Evolutionary conservation across 371 early-diverging fungal species (phyloP).

Genomic region (Mucor sp.): DNA sequence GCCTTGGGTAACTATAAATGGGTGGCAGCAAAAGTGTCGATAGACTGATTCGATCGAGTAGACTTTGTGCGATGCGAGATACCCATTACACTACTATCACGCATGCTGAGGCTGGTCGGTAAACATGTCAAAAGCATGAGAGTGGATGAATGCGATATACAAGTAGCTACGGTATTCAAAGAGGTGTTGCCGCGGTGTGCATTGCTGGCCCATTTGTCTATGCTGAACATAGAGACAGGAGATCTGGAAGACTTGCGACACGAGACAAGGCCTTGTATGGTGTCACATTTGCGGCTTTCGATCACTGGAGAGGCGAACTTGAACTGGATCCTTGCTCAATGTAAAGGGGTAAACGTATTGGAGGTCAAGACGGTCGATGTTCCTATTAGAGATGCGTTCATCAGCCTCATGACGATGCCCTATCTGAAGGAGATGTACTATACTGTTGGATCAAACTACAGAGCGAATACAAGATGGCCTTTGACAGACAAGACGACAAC

Average conservation of each 20-base stretch:
- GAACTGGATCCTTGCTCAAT: not conserved
- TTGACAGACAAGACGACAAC: not conserved
- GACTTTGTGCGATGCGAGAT: slow-evolving; percentile 26
- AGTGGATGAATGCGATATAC: slow-evolving; percentile 14
- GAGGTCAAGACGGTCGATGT: not conserved
- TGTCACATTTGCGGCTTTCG: not conserved
- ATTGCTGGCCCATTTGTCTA: slow-evolving; percentile 22
- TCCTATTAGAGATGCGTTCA: not conserved
- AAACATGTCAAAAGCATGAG: slow-evolving; percentile 22
- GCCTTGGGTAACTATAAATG: slow-evolving; percentile 22
- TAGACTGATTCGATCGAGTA: not conserved
- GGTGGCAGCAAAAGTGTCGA: not conserved
- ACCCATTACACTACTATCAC: slow-evolving; percentile 1
- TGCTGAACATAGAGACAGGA: slow-evolving; percentile 7
- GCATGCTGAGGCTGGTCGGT: slow-evolving; percentile 30
- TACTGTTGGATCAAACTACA: not conserved
- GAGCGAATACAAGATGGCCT: not conserved
- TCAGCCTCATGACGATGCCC: not conserved
- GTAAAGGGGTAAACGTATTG: not conserved
- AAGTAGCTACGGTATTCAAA: slow-evolving; percentile 2
- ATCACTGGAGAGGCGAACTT: not conserved
- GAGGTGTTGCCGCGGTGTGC: slow-evolving; percentile 13
- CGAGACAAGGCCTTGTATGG: not conserved
- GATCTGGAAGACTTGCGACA: slow-evolving; percentile 2
- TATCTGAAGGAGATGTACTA: not conserved